These are phyloP conservation scores for Paracamarosporium sp. DNA, from an alignment of 2,329 filamentous ascomycete genomes.

Conservation along the genomic window DNA sequence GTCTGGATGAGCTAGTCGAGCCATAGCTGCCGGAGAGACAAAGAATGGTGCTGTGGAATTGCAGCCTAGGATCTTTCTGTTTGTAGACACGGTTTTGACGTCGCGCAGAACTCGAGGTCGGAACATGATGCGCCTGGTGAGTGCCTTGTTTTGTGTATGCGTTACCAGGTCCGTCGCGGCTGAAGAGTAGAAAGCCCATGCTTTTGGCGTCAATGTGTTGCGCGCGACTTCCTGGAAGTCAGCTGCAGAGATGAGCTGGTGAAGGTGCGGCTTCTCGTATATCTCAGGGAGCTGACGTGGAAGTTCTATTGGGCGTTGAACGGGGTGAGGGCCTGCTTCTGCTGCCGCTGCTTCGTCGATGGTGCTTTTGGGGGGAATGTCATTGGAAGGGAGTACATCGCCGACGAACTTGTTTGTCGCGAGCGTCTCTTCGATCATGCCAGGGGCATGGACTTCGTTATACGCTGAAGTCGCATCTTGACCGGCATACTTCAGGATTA, in stretches of 20 bases:
- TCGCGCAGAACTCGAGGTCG: constrained; percentile 55
- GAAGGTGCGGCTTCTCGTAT: constrained; percentile 44
- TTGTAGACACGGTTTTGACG: constrained; percentile 32
- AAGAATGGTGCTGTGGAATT: constrained; percentile 33
- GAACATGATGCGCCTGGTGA: constrained; percentile 55
- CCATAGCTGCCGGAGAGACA: constrained; percentile 38
- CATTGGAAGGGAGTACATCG: constrained; percentile 5
- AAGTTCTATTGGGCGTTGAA: not conserved
- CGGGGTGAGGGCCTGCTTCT: not conserved
- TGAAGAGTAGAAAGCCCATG: constrained; percentile 57
- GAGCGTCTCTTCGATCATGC: constrained; percentile 44
- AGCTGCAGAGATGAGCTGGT: constrained; percentile 44
- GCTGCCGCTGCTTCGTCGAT: constrained; percentile 11
- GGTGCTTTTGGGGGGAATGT: constrained; percentile 11
- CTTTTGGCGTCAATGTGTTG: constrained; percentile 45
- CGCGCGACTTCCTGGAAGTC: constrained; percentile 54
- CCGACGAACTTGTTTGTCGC: constrained; percentile 39
- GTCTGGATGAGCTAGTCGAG: constrained; percentile 33
- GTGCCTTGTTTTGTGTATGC: constrained; percentile 50
- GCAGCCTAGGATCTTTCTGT: constrained; percentile 26
- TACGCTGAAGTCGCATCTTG: constrained; percentile 50
- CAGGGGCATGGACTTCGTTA: constrained; percentile 56
- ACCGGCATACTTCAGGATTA: constrained; percentile 28
- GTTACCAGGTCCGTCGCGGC: constrained; percentile 59
- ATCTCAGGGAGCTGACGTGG: not conserved